A percentile compares a stretch with the other conserved stretches of the same genome.
phyloP scores from a whole-genome alignment of 495 filamentous ascomycete genomes.

The Trichoderma asperelloides region DNA sequence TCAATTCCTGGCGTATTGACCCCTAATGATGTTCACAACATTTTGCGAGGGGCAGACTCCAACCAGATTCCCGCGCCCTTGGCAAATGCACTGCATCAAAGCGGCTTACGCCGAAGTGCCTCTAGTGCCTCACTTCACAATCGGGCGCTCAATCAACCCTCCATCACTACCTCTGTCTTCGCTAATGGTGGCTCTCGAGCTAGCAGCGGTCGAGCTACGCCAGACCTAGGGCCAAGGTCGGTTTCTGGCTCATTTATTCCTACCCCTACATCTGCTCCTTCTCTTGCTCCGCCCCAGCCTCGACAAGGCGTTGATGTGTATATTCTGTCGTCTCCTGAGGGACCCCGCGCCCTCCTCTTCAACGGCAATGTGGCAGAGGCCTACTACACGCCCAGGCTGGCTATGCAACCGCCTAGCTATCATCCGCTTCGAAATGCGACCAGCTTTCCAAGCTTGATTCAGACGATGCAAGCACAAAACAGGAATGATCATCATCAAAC shows the following conservation, averaged over 20 bases:
- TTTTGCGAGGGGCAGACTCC: slow-evolving; percentile 34
- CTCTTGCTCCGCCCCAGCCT: neutral
- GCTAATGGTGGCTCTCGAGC: slow-evolving; percentile 23
- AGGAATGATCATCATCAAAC: slow-evolving; percentile 10
- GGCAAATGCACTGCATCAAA: slow-evolving; percentile 39
- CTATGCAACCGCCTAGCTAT: slow-evolving; percentile 3
- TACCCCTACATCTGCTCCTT: neutral
- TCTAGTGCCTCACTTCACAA: slow-evolving; percentile 18
- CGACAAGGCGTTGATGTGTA: slow-evolving; percentile 39
- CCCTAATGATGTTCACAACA: slow-evolving; percentile 28
- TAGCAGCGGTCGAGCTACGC: slow-evolving; percentile 34
- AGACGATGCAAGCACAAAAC: slow-evolving; percentile 10
- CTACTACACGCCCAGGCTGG: slow-evolving; percentile 31
- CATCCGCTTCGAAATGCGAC: neutral
- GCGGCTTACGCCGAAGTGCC: slow-evolving; percentile 28
- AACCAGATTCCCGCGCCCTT: slow-evolving; percentile 30
- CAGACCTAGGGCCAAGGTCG: slow-evolving; percentile 24
- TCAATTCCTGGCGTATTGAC: slow-evolving; percentile 17
- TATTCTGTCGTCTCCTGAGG: slow-evolving; percentile 51
- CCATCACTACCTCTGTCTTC: slow-evolving; percentile 31
- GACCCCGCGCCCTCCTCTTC: slow-evolving; percentile 51
- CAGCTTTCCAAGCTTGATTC: slow-evolving; percentile 9
- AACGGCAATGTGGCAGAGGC: slow-evolving; percentile 29
- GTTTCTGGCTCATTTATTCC: slow-evolving; percentile 15
- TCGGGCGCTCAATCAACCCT: slow-evolving; percentile 21